These are phyloP conservation scores for Mucor lusitanicus DNA, from an alignment of 371 early-diverging fungal species.

Conservation along the genomic window DNA sequence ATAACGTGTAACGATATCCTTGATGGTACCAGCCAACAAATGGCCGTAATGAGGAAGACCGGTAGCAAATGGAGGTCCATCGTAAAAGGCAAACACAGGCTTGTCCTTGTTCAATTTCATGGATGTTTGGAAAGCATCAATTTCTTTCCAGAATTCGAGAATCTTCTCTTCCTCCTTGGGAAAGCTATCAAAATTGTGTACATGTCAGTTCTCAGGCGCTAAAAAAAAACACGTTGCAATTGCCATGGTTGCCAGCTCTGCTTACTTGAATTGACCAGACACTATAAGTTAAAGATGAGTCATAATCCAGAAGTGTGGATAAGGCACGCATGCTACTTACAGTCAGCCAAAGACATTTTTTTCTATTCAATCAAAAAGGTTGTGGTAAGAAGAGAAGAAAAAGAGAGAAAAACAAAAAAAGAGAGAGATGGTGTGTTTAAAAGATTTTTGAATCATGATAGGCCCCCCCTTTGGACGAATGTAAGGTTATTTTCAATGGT, in stretches of 20 bases:
- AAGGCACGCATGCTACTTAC: constrained; percentile 37
- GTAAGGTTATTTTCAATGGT: neutral
- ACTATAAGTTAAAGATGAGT: constrained; percentile 22
- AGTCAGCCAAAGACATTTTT: constrained; percentile 50
- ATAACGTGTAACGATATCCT: constrained; percentile 99
- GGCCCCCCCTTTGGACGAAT: neutral
- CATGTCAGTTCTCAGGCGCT: neutral
- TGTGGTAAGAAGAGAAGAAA: constrained; percentile 12
- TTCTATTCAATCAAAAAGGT: constrained; percentile 1
- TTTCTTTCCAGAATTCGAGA: constrained; percentile 96
- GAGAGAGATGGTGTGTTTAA: neutral
- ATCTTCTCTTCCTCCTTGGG: constrained; percentile 97
- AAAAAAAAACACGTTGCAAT: neutral
- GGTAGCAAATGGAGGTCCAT: constrained; percentile 99
- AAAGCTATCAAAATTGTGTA: constrained; percentile 64
- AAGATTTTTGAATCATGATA: constrained; percentile 1
- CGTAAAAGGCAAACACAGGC: constrained; percentile 94
- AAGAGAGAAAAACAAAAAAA: constrained; percentile 12
- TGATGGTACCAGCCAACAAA: constrained; percentile 99
- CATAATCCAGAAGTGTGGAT: no score
- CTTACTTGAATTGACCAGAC: constrained; percentile 58
- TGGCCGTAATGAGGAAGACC: constrained; percentile 99
- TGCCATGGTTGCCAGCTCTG: no score
- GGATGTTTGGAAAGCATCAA: constrained; percentile 97
- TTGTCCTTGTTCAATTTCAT: constrained; percentile 92